These are phyloP conservation scores for Calonectria hawksworthii DNA, from an alignment of 2,329 filamentous ascomycete genomes.

Conservation along the genomic window DNA sequence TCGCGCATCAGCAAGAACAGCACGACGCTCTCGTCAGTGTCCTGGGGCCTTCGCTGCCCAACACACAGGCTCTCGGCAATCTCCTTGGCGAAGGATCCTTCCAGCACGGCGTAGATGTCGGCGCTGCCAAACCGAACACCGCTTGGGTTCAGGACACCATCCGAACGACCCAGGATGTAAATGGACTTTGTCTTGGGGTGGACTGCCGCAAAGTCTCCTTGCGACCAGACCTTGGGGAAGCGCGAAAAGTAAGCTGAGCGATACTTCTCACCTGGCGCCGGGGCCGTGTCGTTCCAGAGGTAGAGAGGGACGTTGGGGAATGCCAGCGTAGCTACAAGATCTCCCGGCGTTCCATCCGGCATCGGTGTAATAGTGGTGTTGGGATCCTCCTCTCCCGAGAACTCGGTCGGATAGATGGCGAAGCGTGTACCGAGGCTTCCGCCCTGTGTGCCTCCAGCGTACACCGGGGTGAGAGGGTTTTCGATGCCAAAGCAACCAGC, in stretches of 20 bases:
- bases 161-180: constrained; percentile 77
- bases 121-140: constrained; percentile 85
- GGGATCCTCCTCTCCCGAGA: constrained; percentile 63
- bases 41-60: constrained; percentile 76
- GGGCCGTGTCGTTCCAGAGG: constrained; percentile 70
- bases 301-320: constrained; percentile 84
- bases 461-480: constrained; percentile 78
- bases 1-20: constrained; percentile 70
- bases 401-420: constrained; percentile 68
- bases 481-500: constrained; percentile 73
- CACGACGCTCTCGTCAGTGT: constrained; percentile 68
- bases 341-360: constrained; percentile 75
- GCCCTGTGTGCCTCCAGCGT: constrained; percentile 68
- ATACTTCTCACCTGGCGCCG: constrained; percentile 69
- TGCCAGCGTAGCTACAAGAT: constrained; percentile 77
- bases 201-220: constrained; percentile 83
- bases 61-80: constrained; percentile 84
- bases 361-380: constrained; percentile 60
- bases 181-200: constrained; percentile 77
- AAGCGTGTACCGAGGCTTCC: constrained; percentile 64
- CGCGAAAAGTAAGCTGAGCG: constrained; percentile 72
- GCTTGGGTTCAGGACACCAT: constrained; percentile 85
- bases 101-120: constrained; percentile 83
- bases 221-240: constrained; percentile 81
- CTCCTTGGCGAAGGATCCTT: constrained; percentile 72